Base-by-base conservation (phyloP, 192 early-diverging fungal genomes). In the Lunasporangiospora selenospora region DNA sequence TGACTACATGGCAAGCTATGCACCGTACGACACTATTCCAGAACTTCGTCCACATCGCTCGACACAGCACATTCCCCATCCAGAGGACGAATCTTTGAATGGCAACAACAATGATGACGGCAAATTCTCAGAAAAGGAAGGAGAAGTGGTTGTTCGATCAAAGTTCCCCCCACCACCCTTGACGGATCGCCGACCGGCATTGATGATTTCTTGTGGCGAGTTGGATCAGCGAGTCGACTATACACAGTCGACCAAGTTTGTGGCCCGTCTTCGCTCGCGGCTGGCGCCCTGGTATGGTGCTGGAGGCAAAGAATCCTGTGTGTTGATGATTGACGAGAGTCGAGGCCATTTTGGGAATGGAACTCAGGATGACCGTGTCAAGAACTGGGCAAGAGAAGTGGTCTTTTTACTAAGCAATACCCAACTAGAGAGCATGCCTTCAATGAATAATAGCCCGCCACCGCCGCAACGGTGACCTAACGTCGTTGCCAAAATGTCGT, bases 191-290 rank as follows among this genome's bases (percentile, higher is more conserved):
- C 53, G 65, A 9, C 90, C 90, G 10, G 84, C 90, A 11, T 77
- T 95, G 21, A 75, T 92, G 62, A 87, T 92, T 13, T 87, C 87
- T 3, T 91, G 83, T 24, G 94, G 93, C 5, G 80, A 93, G 36
- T 82, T 83, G 36, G 95, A 97, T 63, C 85, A 87, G 52, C 77
- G 95, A 0, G 95, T 97, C 3, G 79, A 84, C 23, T 89, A 84
- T 37, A 94, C 87, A 76, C 93, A 97, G 57, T 90, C 93, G 1
- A 61, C 91, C n/a, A 96, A 97, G 64, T 97, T 84, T 75, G 88
- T 95, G 30, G 92, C 95, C 9, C 81, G 89, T 11, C 47, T 96
- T 33, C 80, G 65, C 26, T 62, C 50, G 1, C 60, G 73, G 11
- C 42, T 69, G 33, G 26, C 29, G 7, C 32, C 58, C 3, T 75